Evolutionary conservation across 139 green algal genomes (phyloP), one percentile per base, ranked within the genome.

Genomic region (Chlamydomonas asymmetrica): DNA sequence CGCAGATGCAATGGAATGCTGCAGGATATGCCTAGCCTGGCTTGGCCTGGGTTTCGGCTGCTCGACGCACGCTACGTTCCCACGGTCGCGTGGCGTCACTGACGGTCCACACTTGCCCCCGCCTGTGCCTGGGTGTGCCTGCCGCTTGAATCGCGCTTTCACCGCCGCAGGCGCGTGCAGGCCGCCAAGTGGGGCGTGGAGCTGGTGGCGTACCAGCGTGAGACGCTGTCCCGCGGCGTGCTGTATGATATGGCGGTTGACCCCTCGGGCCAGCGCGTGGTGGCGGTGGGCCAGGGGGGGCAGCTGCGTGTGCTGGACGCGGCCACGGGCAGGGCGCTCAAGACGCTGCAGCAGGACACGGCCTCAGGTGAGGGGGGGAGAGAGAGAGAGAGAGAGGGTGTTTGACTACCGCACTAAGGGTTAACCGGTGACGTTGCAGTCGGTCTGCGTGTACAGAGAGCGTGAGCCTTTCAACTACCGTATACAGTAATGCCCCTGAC

Each of bases 241-340:
- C 71, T 91, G 61, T 89, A 86, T 66, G 84, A 88, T 60, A 34
- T 91, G 74, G 81, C 73, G 22, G 32, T 87, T 6, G 84, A 88
- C 64, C 52, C 78, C 25, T 29, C 71, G 25, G 84, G 80, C 23
- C 40, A 40, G 22, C 50, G 75, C 22, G 78, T 78, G 40, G 68
- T 87, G 40, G 74, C 70, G 10, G 80, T 80, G 1, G 81, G 69
- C 16, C 75, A 85, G 45, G 86, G 84, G n/a, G 83, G 81, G 10
- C 41, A 70, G 37, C 35, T 91, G 62, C 63, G 76, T 1, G 25
- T 85, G 40, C 89, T 83, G 50, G 82, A 88, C 60, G 70, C 87
- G n/a, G 78, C 50, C 22, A 83, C 52, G 0, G 82, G 82, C 27
- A 23, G 41, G 2, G 59, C 59, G 9, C 45, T 77, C 3, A 31